Conservation (phyloP, 805 yeast genomes). For the Nakazawaea anatomiae region DNA sequence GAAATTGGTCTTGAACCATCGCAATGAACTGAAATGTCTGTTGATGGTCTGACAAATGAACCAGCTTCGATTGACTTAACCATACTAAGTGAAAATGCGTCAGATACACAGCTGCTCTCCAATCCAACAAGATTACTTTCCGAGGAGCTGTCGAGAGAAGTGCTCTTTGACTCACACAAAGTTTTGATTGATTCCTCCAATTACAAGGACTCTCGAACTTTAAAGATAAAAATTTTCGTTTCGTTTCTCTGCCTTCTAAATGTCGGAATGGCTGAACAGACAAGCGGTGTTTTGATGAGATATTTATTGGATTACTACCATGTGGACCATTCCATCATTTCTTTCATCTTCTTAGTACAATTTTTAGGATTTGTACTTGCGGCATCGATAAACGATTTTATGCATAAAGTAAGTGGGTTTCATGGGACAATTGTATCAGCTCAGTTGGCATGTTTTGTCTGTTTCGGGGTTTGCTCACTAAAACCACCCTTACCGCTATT, state of each 20-base stretch:
- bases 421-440: constrained; percentile 38
- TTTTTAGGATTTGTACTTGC: constrained; percentile 49
- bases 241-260: constrained; percentile 35
- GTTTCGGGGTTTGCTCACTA: constrained; percentile 27
- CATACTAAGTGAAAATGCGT: neutral
- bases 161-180: neutral
- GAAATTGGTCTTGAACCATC: too few relatives aligned
- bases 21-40: neutral
- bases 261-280: constrained; percentile 55
- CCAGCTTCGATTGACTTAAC: constrained; percentile 20
- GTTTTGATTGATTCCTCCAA: neutral
- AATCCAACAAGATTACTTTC: neutral
- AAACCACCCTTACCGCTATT: constrained; percentile 37
- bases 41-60: constrained; percentile 9
- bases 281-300: constrained; percentile 55
- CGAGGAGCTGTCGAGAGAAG: neutral
- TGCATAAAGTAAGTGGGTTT: constrained; percentile 42
- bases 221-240: constrained; percentile 37
- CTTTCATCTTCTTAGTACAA: constrained; percentile 47
- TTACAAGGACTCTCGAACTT: constrained; percentile 21
- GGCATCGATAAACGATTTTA: constrained; percentile 40
- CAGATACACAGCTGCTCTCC: neutral
- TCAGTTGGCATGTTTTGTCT: constrained; percentile 23
- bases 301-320: constrained; percentile 40
- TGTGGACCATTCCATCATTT: constrained; percentile 41